These are phyloP conservation scores for Linanthus parryae DNA, from an alignment of 148 eudicot species.

Conservation along the genomic window DNA sequence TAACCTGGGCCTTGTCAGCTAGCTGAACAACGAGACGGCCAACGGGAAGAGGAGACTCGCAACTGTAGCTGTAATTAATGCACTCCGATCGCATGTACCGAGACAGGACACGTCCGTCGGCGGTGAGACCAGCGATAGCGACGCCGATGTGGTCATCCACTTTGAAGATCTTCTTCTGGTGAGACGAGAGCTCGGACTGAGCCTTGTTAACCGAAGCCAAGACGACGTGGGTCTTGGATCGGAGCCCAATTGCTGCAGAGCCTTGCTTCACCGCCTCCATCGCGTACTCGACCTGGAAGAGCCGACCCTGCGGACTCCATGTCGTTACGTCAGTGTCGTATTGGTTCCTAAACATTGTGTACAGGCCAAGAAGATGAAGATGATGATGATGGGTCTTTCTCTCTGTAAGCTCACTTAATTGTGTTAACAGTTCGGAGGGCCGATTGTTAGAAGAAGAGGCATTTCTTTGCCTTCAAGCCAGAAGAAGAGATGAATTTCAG, in stretches of 20 bases:
- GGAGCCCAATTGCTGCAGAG: conserved; percentile 70
- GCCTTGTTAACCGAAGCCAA: conserved; percentile 71
- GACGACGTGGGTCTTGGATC: conserved; percentile 75
- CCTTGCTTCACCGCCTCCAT: conserved; percentile 99
- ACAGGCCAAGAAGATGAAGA: too few species aligned
- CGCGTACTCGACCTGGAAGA: conserved; percentile 92
- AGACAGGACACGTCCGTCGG: conserved; percentile 86
- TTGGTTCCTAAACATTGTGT: too few species aligned
- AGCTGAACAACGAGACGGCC: conserved; percentile 93
- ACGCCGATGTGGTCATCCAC: conserved; percentile 91
- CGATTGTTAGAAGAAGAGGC: too few species aligned
- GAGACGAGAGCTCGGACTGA: conserved; percentile 18
- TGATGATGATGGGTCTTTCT: too few species aligned
- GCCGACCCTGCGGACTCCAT: too few species aligned
- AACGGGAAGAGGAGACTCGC: conserved; percentile 72
- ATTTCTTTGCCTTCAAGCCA: too few species aligned
- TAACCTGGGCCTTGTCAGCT: conserved; percentile 94
- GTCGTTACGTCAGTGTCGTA: too few species aligned
- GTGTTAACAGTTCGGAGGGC: too few species aligned
- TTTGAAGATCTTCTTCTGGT: conserved; percentile 95
- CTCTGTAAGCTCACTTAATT: too few species aligned
- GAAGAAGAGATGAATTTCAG: too few species aligned
- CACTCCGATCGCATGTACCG: conserved; percentile 83
- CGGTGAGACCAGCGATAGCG: conserved; percentile 91
- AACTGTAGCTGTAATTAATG: conserved; percentile 56